Conservation (phyloP, 2,329 filamentous ascomycete genomes). For the Penicillium palitans region DNA sequence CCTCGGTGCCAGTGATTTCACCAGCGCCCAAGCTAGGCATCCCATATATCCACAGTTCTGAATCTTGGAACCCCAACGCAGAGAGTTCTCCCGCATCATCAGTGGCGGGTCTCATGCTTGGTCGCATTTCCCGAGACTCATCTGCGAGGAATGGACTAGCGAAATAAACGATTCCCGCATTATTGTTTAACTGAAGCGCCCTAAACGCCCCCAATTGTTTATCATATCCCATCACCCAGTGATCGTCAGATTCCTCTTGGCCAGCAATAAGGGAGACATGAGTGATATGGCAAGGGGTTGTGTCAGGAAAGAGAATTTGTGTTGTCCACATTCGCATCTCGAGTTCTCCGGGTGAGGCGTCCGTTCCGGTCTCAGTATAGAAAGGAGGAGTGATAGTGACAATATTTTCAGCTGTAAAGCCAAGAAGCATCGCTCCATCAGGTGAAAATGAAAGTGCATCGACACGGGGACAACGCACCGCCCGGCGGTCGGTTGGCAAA, state of each 20-base stretch:
- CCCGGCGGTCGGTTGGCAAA: constrained; percentile 65
- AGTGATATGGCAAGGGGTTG: constrained; percentile 66
- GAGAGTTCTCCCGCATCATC: constrained; percentile 71
- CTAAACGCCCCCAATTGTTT: constrained; percentile 74
- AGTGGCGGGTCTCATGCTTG: constrained; percentile 68
- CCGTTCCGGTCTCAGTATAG: constrained; percentile 60
- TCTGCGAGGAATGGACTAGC: constrained; percentile 60
- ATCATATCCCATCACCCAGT: constrained; percentile 78
- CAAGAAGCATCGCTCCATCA: constrained; percentile 75
- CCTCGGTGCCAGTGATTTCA: constrained; percentile 9
- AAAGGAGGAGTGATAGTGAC: constrained; percentile 79
- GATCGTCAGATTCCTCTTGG: constrained; percentile 59
- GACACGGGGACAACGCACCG: constrained; percentile 75
- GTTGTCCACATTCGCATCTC: constrained; percentile 80
- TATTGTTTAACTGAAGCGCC: constrained; percentile 72
- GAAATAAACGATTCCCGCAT: constrained; percentile 77
- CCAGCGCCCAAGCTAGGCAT: constrained; percentile 56
- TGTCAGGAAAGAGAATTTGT: constrained; percentile 79
- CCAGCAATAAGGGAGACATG: constrained; percentile 67
- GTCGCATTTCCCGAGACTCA: constrained; percentile 60
- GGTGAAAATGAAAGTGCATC: constrained; percentile 73
- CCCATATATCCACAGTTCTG: constrained; percentile 76
- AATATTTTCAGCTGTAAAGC: constrained; percentile 70
- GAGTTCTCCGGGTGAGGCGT: constrained; percentile 56
- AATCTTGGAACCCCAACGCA: constrained; percentile 70